Evolutionary conservation across 148 eudicot genomes (phyloP).

Genomic region (Nyssa sinensis): DNA sequence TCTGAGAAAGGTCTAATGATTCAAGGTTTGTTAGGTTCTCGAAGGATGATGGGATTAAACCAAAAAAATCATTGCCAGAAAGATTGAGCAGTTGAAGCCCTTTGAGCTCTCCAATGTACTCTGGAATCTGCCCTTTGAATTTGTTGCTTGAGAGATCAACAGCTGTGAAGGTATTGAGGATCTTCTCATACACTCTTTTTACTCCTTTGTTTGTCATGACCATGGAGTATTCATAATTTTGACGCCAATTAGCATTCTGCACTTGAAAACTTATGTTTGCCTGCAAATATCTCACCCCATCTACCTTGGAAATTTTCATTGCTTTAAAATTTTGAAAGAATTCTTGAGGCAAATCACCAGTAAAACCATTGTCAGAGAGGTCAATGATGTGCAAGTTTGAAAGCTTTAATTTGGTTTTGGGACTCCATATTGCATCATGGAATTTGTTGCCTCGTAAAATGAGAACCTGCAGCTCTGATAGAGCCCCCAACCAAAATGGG

Average conservation of each 20-base stretch:
- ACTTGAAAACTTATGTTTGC: neutral
- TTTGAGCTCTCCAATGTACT: slow-evolving; percentile 17
- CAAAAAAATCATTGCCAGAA: slow-evolving; percentile 32
- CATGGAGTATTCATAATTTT: slow-evolving; percentile 9
- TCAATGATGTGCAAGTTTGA: neutral
- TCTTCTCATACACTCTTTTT: slow-evolving; percentile 9
- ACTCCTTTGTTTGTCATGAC: slow-evolving; percentile 33
- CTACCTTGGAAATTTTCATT: neutral
- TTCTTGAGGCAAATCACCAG: neutral
- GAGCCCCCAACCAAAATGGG: slow-evolving; percentile 30
- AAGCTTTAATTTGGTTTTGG: neutral
- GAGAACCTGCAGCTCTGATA: slow-evolving; percentile 25
- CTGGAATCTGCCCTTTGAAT: slow-evolving; percentile 28
- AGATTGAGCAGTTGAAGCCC: slow-evolving; percentile 35
- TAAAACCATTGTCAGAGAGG: neutral
- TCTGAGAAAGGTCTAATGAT: slow-evolving; percentile 35
- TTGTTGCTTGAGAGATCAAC: slow-evolving; percentile 29
- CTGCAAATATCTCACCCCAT: neutral
- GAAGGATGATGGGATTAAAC: slow-evolving; percentile 24
- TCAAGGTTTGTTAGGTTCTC: slow-evolving; percentile 26
- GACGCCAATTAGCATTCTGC: no score
- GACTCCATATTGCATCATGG: slow-evolving; percentile 1
- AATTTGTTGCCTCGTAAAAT: slow-evolving; percentile 19
- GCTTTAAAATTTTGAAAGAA: neutral
- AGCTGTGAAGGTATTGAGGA: slow-evolving; percentile 18